phyloP scores from a whole-genome alignment of 108 stramenopile genomes.

The Mediolabrus comicus region DNA sequence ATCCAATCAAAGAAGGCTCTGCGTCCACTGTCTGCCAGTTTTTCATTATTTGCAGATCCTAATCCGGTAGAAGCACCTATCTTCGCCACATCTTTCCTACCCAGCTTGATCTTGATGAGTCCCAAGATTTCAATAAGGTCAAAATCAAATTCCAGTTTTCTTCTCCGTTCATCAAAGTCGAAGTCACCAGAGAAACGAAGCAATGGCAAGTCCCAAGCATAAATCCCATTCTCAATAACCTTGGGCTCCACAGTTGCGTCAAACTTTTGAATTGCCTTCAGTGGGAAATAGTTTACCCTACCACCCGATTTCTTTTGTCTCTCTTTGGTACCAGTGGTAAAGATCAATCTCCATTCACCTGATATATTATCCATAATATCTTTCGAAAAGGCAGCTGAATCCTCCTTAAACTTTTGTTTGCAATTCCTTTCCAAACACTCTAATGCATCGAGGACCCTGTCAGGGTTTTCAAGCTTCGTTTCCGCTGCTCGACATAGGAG shows the following conservation, averaged over 20 bases:
- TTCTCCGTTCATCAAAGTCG: constrained; percentile 64
- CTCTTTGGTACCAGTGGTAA: constrained; percentile 89
- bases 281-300: constrained; percentile 88
- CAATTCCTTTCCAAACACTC: constrained; percentile 68
- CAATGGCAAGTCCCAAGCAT: constrained; percentile 72
- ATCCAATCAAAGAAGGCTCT: constrained; percentile 93
- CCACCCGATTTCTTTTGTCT: constrained; percentile 72
- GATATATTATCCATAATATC: constrained; percentile 54
- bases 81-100: constrained; percentile 47
- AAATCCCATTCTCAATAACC: constrained; percentile 85
- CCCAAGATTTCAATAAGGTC: constrained; percentile 57
- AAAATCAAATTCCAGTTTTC: constrained; percentile 90
- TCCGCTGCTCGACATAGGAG: constrained; percentile 67
- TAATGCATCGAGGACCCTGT: constrained; percentile 65
- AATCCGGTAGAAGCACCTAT: constrained; percentile 75
- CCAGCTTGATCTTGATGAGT: constrained; percentile 50
- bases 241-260: constrained; percentile 53
- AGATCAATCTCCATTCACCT: constrained; percentile 88
- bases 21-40: constrained; percentile 59
- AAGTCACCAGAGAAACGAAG: constrained; percentile 79
- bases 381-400: constrained; percentile 39
- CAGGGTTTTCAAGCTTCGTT: constrained; percentile 78
- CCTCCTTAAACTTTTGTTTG: constrained; percentile 57
- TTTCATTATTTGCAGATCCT: constrained; percentile 79
- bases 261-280: constrained; percentile 90